Conservation (phyloP, 345 rosid genomes). For the Eucalyptus marginata region DNA sequence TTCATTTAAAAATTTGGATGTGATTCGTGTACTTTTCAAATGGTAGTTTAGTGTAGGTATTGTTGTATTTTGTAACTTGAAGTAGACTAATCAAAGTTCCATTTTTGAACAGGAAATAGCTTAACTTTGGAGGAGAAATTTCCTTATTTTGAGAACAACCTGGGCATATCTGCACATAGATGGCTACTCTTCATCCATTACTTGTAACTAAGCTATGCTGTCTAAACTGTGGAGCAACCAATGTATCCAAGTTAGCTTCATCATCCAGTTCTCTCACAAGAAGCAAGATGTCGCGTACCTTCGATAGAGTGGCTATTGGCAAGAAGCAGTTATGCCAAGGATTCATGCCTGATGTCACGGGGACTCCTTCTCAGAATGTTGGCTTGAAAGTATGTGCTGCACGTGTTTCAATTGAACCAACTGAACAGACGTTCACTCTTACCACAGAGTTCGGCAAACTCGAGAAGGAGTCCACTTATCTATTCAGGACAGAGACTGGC, state of each 20-base stretch:
- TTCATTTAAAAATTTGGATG: not conserved
- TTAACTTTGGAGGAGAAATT: not conserved
- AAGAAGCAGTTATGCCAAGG: slow-evolving; percentile 7
- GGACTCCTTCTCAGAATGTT: not conserved
- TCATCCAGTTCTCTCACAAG: slow-evolving; percentile 2
- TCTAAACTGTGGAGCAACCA: slow-evolving; percentile 13
- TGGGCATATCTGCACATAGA: not conserved
- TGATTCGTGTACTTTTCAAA: not conserved
- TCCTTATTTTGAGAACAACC: not conserved
- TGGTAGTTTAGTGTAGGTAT: not conserved
- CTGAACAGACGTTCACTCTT: slow-evolving; percentile 17
- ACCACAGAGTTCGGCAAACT: slow-evolving; percentile 16
- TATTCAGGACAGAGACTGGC: slow-evolving; percentile 63
- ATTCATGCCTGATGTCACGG: not conserved
- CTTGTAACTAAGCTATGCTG: slow-evolving; percentile 12
- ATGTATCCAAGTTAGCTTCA: slow-evolving; percentile 16
- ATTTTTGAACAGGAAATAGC: not conserved
- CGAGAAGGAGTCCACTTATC: slow-evolving; percentile 34
- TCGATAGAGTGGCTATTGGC: slow-evolving; percentile 7
- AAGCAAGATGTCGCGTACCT: slow-evolving; percentile 1
- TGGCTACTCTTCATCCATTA: slow-evolving; percentile 41
- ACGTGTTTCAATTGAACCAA: slow-evolving; percentile 27
- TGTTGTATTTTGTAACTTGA: not conserved
- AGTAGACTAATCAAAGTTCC: not conserved
- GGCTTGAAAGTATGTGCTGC: slow-evolving; percentile 30